Percentiles rank a stretch among this genome's conserved stretches.
These are phyloP conservation scores for Coemansia sp. DNA, from an alignment of 192 early-diverging fungal genomes.

Conservation along the genomic window DNA sequence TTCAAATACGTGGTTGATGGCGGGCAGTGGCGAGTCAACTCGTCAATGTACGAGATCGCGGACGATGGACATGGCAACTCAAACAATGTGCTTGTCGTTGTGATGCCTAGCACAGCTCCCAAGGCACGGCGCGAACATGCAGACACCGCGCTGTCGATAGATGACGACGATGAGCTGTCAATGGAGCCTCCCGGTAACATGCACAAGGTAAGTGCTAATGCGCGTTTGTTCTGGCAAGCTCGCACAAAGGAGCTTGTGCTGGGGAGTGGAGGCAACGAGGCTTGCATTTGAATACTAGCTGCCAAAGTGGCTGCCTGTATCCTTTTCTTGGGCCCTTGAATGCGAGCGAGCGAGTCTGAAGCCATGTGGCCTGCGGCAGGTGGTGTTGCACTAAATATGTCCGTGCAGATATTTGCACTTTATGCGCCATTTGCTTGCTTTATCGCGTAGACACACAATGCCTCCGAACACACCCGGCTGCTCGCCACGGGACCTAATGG, in stretches of 20 bases:
- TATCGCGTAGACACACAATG: neutral
- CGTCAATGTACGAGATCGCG: slow-evolving; percentile 20
- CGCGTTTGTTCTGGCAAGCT: neutral
- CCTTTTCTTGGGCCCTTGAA: neutral
- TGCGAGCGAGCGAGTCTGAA: slow-evolving; percentile 8
- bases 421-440: too few species aligned
- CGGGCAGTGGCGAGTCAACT: slow-evolving; percentile 38
- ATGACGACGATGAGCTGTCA: slow-evolving; percentile 1
- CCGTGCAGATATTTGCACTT: slow-evolving; percentile 10
- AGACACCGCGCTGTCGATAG: slow-evolving; percentile 3
- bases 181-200: neutral
- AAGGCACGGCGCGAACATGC: neutral
- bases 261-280: neutral
- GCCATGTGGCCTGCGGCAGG: neutral
- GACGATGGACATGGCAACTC: slow-evolving; percentile 39
- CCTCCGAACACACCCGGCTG: slow-evolving; percentile 14
- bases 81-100: slow-evolving; percentile 42
- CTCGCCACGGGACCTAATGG: slow-evolving; percentile 4
- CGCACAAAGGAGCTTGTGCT: too few species aligned
- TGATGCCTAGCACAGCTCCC: neutral
- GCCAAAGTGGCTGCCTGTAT: too few species aligned
- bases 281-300: slow-evolving; percentile 1
- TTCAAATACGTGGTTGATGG: slow-evolving; percentile 52
- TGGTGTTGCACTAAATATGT: neutral
- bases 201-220: neutral